Conservation (phyloP, 2,329 filamentous ascomycete genomes). For the Pseudogymnoascus sp. region DNA sequence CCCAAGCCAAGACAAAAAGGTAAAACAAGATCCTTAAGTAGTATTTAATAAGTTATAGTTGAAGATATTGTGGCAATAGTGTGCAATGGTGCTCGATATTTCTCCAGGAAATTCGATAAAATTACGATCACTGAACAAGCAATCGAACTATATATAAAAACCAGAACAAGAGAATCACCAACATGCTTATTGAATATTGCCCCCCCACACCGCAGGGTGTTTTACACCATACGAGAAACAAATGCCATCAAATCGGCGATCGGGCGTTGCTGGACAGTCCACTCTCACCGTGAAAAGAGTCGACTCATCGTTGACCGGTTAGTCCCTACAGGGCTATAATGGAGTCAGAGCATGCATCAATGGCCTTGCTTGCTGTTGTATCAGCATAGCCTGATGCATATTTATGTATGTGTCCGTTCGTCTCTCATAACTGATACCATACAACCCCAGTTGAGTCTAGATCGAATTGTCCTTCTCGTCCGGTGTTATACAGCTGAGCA, state of each 20-base stretch:
- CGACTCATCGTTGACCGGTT: background rate
- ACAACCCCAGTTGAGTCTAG: background rate
- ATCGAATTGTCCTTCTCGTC: background rate
- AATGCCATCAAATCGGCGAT: background rate
- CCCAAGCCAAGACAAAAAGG: background rate
- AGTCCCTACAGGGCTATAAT: background rate
- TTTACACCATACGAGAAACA: background rate
- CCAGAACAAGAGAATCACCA: background rate
- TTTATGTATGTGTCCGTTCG: background rate
- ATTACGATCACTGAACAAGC: background rate
- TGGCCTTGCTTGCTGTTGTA: background rate
- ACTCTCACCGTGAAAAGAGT: background rate
- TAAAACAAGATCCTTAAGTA: background rate
- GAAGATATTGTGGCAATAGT: background rate
- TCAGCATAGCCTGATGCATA: background rate
- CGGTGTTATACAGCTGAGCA: background rate
- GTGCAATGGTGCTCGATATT: background rate
- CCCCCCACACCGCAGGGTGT: background rate
- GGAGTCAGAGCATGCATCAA: background rate
- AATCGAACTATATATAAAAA: background rate
- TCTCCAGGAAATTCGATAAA: background rate
- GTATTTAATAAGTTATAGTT: background rate
- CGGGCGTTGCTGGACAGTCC: background rate
- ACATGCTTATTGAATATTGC: background rate
- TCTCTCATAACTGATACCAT: background rate